phyloP scores from a whole-genome alignment of 2,329 filamentous ascomycete species.

The Clathrospora elynae region DNA sequence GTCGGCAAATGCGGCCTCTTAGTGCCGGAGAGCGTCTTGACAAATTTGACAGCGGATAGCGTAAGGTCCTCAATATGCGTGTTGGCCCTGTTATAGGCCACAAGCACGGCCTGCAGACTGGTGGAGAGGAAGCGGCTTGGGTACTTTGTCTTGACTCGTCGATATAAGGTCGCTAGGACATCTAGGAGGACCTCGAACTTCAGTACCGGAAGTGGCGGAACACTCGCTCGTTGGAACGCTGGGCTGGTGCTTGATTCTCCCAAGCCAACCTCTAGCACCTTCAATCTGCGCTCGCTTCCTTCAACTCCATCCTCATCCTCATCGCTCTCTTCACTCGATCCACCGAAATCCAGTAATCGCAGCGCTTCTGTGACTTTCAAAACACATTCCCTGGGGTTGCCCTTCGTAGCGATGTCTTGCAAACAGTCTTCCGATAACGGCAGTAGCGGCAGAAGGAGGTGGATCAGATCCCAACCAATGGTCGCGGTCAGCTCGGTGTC shows the following conservation, averaged over 20 bases:
- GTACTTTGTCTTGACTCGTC: slow-evolving; percentile 74
- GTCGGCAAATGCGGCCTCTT: slow-evolving; percentile 69
- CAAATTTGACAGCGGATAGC: slow-evolving; percentile 70
- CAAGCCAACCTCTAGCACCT: slow-evolving; percentile 30
- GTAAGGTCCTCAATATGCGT: slow-evolving; percentile 67
- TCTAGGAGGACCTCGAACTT: slow-evolving; percentile 73
- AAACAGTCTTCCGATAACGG: slow-evolving; percentile 71
- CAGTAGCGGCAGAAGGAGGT: slow-evolving; percentile 71
- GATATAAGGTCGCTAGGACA: slow-evolving; percentile 74
- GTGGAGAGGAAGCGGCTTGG: slow-evolving; percentile 79
- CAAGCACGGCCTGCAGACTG: slow-evolving; percentile 73
- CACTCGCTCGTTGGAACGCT: slow-evolving; percentile 25
- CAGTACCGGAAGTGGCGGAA: slow-evolving; percentile 51
- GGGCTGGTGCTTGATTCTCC: slow-evolving; percentile 43
- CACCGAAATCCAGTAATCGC: slow-evolving; percentile 61
- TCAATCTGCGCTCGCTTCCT: slow-evolving; percentile 17
- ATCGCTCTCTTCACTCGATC: slow-evolving; percentile 60
- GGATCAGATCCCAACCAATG: slow-evolving; percentile 84
- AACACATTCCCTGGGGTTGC: slow-evolving; percentile 81
- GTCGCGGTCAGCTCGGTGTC: slow-evolving; percentile 71
- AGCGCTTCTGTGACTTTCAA: slow-evolving; percentile 78
- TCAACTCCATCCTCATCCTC: slow-evolving; percentile 45
- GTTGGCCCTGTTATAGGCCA: slow-evolving; percentile 65
- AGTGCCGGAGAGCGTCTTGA: slow-evolving; percentile 70
- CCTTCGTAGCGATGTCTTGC: slow-evolving; percentile 73